A percentile compares a stretch with the other conserved stretches of the same genome.
Evolutionary conservation across 164 flowering plant species (phyloP).

Genomic region (Annona cherimola): DNA sequence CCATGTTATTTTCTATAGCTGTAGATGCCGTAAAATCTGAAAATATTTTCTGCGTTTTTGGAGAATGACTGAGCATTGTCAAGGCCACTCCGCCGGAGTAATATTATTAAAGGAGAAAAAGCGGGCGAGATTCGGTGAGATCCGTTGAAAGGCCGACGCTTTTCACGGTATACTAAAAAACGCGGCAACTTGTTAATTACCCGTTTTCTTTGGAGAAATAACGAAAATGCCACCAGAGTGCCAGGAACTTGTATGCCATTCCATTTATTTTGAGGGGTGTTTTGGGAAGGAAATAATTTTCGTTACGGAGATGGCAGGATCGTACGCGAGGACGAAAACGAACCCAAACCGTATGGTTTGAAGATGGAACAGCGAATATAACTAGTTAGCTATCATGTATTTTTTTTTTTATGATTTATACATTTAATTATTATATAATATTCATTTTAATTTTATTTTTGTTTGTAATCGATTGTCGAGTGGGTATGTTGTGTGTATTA

Average conservation of each 20-base stretch:
- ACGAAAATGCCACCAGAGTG: background rate
- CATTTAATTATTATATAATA: too few species aligned
- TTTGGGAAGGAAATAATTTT: background rate
- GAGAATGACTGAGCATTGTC: background rate
- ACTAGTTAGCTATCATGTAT: too few species aligned
- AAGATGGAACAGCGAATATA: background rate
- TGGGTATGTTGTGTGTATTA: too few species aligned
- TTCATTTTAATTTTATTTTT: too few species aligned
- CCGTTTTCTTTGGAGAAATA: background rate
- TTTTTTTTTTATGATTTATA: too few species aligned
- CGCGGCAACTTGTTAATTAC: background rate
- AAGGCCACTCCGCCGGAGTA: too few species aligned
- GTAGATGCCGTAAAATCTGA: too few species aligned
- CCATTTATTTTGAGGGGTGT: background rate
- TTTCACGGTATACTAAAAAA: background rate
- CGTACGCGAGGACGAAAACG: background rate
- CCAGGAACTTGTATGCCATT: background rate
- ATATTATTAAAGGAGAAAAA: too few species aligned
- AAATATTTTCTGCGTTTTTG: background rate
- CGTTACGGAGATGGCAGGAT: background rate
- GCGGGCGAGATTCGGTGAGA: background rate
- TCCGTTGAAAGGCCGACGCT: background rate
- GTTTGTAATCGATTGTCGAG: too few species aligned
- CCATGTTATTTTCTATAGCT: too few species aligned
- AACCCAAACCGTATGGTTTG: background rate